A percentile compares a stretch with the other conserved stretches of the same genome.
phyloP scores from a whole-genome alignment of 2,329 filamentous ascomycete genomes.

The Beauveria asiatica region DNA sequence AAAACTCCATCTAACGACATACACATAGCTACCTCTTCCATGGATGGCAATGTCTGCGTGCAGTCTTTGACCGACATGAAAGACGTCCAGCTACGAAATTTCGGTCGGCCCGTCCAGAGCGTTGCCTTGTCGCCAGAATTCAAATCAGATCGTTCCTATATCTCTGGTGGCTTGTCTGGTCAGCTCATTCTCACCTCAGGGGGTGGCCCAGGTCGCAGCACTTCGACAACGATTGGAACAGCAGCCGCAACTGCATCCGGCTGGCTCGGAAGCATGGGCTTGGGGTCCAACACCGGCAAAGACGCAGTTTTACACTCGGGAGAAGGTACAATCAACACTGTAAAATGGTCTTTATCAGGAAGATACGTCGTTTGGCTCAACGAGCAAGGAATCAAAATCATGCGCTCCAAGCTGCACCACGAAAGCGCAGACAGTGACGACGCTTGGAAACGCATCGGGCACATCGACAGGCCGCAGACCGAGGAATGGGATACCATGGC shows the following conservation, averaged over 20 bases:
- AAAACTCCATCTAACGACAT: conserved; percentile 82
- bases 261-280: conserved; percentile 83
- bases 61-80: conserved; percentile 79
- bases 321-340: conserved; percentile 81
- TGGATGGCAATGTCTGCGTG: conserved; percentile 92
- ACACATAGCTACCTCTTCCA: conserved; percentile 85
- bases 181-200: conserved; percentile 80
- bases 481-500: conserved; percentile 95
- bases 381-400: conserved; percentile 95
- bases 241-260: conserved; percentile 76
- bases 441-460: conserved; percentile 90
- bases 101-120: conserved; percentile 83
- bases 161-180: conserved; percentile 84
- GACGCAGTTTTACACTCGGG: conserved; percentile 85
- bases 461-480: conserved; percentile 80
- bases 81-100: conserved; percentile 87
- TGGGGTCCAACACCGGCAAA: conserved; percentile 69
- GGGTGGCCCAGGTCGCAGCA: conserved; percentile 70
- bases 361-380: conserved; percentile 94
- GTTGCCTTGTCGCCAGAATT: conserved; percentile 94
- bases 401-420: conserved; percentile 79
- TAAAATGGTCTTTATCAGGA: conserved; percentile 90
- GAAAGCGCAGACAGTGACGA: conserved; percentile 68
- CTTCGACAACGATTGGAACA: conserved; percentile 79
- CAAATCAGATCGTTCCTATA: conserved; percentile 77